phyloP scores from a whole-genome alignment of 805 yeast genomes.

The Lipomyces oligophaga region DNA sequence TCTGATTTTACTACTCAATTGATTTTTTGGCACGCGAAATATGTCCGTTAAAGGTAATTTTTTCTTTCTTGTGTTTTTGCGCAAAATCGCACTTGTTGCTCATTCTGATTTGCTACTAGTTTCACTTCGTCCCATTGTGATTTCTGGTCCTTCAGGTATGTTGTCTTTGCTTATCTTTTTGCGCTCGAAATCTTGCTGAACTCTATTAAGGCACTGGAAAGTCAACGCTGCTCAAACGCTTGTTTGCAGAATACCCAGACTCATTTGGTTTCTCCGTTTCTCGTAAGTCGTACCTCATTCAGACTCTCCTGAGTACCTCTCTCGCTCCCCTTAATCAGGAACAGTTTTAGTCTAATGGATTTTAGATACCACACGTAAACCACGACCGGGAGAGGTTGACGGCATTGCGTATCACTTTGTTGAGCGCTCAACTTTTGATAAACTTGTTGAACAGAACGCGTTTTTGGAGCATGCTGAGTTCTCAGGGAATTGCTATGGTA shows the following conservation, averaged over 20 bases:
- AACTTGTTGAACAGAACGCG: constrained; percentile 64
- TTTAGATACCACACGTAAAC: constrained; percentile 79
- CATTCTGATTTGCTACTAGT: too few species aligned
- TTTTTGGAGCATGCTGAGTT: constrained; percentile 98
- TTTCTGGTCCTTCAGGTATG: constrained; percentile 89
- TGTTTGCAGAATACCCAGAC: constrained; percentile 86
- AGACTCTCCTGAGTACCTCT: too few species aligned
- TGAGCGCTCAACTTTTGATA: constrained; percentile 73
- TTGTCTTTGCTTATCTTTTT: too few species aligned
- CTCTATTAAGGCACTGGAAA: constrained; percentile 86
- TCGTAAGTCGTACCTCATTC: too few species aligned
- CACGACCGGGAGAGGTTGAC: constrained; percentile 86
- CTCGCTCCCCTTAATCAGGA: neutral
- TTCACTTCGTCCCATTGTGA: constrained; percentile 62
- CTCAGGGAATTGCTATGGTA: constrained; percentile 96
- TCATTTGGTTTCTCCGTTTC: constrained; percentile 92
- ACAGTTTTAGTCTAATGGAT: neutral
- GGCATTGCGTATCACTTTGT: constrained; percentile 89
- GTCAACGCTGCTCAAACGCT: constrained; percentile 83
- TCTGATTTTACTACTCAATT: too few species aligned
- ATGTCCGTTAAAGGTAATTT: too few species aligned
- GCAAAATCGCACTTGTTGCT: too few species aligned
- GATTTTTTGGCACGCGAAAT: too few species aligned
- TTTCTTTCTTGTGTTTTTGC: too few species aligned
- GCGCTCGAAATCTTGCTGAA: neutral